Evolutionary conservation across 768 basidiomycete species (phyloP).

Genomic region (Astraeus odoratus): DNA sequence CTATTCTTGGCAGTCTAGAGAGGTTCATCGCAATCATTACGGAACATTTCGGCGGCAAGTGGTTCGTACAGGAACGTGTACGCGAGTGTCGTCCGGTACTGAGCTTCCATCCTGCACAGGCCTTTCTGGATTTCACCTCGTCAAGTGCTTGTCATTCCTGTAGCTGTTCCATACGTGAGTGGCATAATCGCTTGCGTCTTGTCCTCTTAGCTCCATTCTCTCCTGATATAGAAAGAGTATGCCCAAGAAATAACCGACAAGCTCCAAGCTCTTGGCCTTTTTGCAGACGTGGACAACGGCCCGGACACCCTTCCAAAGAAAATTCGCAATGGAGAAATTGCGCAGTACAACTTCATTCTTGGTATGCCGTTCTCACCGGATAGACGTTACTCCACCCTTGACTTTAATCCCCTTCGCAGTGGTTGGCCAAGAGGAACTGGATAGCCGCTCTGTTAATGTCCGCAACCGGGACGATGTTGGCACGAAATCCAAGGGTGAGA

Average conservation of each 20-base stretch:
- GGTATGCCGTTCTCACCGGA: conserved; percentile 44
- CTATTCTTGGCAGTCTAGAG: conserved; percentile 86
- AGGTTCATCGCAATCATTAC: conserved; percentile 96
- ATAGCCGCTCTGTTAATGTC: conserved; percentile 84
- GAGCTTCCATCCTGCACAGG: conserved; percentile 44
- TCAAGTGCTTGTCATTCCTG: conserved; percentile 91
- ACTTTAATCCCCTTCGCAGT: conserved; percentile 40
- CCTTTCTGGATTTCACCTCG: conserved; percentile 99
- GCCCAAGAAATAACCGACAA: conserved; percentile 72
- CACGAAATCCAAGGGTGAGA: conserved; percentile 73
- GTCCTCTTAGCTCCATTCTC: too few relatives aligned
- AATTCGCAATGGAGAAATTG: conserved; percentile 93
- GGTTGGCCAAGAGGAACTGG: conserved; percentile 90
- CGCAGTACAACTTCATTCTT: conserved; percentile 97
- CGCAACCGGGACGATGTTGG: conserved; percentile 93
- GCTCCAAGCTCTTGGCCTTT: conserved; percentile 66
- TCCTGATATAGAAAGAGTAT: conserved; percentile 87
- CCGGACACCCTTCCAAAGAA: conserved; percentile 94
- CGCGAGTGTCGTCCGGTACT: too few relatives aligned
- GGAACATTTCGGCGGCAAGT: conserved; percentile 92
- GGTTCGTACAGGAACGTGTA: conserved; percentile 18
- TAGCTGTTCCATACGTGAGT: conserved; percentile 82
- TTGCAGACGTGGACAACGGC: conserved; percentile 87
- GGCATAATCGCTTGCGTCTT: neutral
- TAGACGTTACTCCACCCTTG: neutral